Evolutionary conservation across 139 green algal species (phyloP).

Genomic region (Astrephomene gubernaculifera): DNA sequence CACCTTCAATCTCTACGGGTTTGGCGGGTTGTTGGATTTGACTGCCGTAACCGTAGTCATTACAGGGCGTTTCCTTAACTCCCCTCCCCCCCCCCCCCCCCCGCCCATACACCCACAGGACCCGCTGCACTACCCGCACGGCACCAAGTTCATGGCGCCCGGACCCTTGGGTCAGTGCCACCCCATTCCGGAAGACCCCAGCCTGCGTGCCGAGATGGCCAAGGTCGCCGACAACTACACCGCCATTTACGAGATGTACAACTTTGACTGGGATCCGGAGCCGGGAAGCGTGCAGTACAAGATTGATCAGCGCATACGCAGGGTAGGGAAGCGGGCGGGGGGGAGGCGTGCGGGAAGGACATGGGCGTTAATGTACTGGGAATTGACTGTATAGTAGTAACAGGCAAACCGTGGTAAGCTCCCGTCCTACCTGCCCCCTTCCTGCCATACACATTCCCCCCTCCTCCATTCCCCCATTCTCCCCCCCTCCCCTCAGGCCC

Average conservation of each 20-base stretch:
- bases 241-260: constrained; percentile 75
- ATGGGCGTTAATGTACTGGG: too few relatives aligned
- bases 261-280: constrained; percentile 80
- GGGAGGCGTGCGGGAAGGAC: too few relatives aligned
- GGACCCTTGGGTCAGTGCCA: constrained; percentile 86
- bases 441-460: neutral
- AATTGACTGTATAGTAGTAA: too few relatives aligned
- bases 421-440: neutral
- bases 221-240: constrained; percentile 62
- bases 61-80: too few relatives aligned
- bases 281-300: constrained; percentile 76
- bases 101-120: constrained; percentile 70
- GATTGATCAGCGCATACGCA: constrained; percentile 63
- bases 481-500: neutral
- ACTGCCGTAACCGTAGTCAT: too few relatives aligned
- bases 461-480: neutral
- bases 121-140: constrained; percentile 91
- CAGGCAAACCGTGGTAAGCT: too few relatives aligned
- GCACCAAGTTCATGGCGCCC: constrained; percentile 87
- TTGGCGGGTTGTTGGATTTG: too few relatives aligned
- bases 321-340: constrained; percentile 12
- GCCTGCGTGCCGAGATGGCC: constrained; percentile 75
- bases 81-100: neutral
- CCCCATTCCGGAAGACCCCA: constrained; percentile 77
- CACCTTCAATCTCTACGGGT: too few relatives aligned